Conservation (phyloP, 257 asterid species). For the Marsdenia floribunda region DNA sequence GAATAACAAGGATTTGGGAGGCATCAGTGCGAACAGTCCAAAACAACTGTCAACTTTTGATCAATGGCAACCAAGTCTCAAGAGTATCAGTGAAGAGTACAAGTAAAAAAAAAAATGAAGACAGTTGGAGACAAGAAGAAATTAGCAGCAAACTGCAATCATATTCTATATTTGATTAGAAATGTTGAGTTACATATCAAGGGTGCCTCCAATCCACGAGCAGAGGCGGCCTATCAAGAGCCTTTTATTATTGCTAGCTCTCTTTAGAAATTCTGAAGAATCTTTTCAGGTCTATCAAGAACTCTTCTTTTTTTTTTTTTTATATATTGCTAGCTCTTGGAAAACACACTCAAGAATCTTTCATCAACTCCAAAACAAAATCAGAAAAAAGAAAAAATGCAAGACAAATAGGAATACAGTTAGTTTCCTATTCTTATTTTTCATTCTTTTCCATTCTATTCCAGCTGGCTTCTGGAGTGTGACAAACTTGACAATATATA, state of each 20-base stretch:
- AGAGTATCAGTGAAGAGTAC: conserved; percentile 23
- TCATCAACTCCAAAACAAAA: conserved; percentile 21
- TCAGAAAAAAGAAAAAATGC: conserved; percentile 7
- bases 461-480: conserved; percentile 7
- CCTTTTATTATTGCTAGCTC: background rate
- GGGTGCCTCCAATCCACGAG: background rate
- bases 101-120: too few species aligned
- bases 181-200: background rate
- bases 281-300: background rate
- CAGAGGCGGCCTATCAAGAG: background rate
- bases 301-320: background rate
- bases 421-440: conserved; percentile 17
- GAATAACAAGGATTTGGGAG: background rate
- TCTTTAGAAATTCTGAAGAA: background rate
- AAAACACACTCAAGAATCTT: background rate
- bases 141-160: background rate
- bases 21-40: conserved; percentile 11
- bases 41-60: conserved; percentile 19
- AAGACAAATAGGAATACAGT: conserved; percentile 7
- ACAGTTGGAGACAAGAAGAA: background rate
- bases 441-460: conserved; percentile 10
- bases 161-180: background rate
- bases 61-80: conserved; percentile 29
- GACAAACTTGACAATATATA: background rate
- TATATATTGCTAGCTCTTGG: background rate